phyloP scores from a whole-genome alignment of 768 basidiomycete genomes.

The Pleurotus platypus region DNA sequence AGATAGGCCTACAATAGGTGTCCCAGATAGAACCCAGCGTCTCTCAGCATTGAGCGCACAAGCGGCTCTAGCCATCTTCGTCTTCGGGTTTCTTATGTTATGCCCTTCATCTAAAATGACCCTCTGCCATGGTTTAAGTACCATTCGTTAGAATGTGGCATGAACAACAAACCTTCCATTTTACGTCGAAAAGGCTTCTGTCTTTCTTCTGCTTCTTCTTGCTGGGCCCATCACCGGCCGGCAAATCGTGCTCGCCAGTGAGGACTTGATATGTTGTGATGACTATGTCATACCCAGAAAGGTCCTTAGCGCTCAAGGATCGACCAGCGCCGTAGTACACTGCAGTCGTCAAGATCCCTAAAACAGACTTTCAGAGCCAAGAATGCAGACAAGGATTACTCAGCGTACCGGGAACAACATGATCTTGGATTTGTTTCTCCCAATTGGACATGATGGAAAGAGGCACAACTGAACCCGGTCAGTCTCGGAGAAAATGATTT shows the following conservation, averaged over 20 bases:
- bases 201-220: slow-evolving; percentile 65
- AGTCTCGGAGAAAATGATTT: neutral
- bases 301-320: slow-evolving; percentile 49
- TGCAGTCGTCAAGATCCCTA: slow-evolving; percentile 24
- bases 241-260: slow-evolving; percentile 46
- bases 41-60: slow-evolving; percentile 62
- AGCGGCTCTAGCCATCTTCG: slow-evolving; percentile 76
- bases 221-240: slow-evolving; percentile 26
- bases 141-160: neutral
- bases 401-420: slow-evolving; percentile 52
- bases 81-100: slow-evolving; percentile 79
- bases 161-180: slow-evolving; percentile 67
- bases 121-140: slow-evolving; percentile 36
- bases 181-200: slow-evolving; percentile 58
- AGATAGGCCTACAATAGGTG: slow-evolving; percentile 72
- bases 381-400: slow-evolving; percentile 17
- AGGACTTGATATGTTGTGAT: slow-evolving; percentile 84
- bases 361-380: neutral
- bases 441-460: slow-evolving; percentile 85
- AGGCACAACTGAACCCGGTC: slow-evolving; percentile 55
- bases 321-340: slow-evolving; percentile 76
- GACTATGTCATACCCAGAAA: slow-evolving; percentile 72
- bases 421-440: slow-evolving; percentile 81
- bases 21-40: slow-evolving; percentile 81
- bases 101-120: slow-evolving; percentile 90